Percentiles rank a stretch among this genome's conserved stretches.
Conservation (phyloP, 2,329 filamentous ascomycete genomes). For the Sarocladium brachiariae region DNA sequence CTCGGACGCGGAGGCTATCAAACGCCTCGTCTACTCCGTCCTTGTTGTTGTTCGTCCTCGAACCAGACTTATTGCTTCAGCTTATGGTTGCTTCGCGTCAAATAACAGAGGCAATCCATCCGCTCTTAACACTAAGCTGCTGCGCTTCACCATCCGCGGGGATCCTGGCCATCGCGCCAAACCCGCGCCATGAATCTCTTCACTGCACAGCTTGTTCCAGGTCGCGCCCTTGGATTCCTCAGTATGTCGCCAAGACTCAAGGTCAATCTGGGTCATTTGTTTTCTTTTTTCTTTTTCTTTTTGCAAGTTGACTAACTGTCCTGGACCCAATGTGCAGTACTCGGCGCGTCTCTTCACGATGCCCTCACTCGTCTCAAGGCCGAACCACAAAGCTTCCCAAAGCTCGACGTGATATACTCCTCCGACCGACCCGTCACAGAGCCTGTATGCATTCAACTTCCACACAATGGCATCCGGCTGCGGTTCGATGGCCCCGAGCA, state of each 20-base stretch:
- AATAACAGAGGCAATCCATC: neutral
- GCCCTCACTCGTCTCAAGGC: constrained; percentile 81
- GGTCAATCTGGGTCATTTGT: neutral
- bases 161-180: constrained; percentile 5
- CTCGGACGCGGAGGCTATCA: too few species aligned
- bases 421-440: constrained; percentile 65
- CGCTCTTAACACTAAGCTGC: neutral
- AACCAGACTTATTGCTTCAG: too few species aligned
- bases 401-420: constrained; percentile 77
- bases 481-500: constrained; percentile 94
- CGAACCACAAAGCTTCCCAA: constrained; percentile 74
- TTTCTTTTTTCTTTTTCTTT: too few species aligned
- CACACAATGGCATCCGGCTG: constrained; percentile 79
- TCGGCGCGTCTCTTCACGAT: constrained; percentile 88
- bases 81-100: too few species aligned
- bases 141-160: neutral
- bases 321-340: constrained; percentile 47
- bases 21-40: too few species aligned
- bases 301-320: too few species aligned
- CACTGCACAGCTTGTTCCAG: constrained; percentile 58
- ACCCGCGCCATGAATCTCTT: constrained; percentile 38
- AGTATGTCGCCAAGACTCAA: constrained; percentile 20
- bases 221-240: constrained; percentile 58
- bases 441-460: constrained; percentile 68
- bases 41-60: too few species aligned